Percentiles rank a stretch among this genome's conserved stretches.
Conservation (phyloP, 257 asterid genomes). For the Jasminum sambac region DNA sequence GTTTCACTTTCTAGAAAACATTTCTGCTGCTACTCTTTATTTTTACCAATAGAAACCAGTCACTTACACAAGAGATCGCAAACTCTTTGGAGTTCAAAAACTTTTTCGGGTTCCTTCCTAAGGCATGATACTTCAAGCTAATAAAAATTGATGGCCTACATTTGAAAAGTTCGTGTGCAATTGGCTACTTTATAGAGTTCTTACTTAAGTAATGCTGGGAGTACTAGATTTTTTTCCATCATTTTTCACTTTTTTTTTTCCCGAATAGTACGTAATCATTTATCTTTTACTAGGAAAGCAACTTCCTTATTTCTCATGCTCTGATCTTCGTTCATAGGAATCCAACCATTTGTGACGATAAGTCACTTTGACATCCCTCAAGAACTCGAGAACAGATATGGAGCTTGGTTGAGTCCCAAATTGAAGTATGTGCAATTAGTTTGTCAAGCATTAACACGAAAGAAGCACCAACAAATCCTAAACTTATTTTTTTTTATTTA, state of each 20-base stretch:
- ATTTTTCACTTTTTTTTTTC: too few relatives aligned
- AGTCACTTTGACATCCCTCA: conserved; percentile 69
- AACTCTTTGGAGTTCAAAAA: too few relatives aligned
- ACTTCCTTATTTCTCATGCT: not conserved
- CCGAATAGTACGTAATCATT: too few relatives aligned
- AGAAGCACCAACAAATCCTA: not conserved
- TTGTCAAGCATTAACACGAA: not conserved
- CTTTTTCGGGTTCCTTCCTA: too few relatives aligned
- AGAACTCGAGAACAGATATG: conserved; percentile 70
- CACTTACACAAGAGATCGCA: too few relatives aligned
- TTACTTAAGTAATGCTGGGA: too few relatives aligned
- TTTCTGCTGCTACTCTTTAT: not conserved
- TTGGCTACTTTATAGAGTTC: too few relatives aligned
- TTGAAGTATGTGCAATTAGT: conserved; percentile 35
- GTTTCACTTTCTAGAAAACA: not conserved
- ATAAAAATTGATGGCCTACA: too few relatives aligned
- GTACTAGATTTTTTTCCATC: too few relatives aligned
- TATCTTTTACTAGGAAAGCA: not conserved
- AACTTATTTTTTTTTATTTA: not conserved
- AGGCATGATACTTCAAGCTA: too few relatives aligned
- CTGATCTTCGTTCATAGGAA: conserved; percentile 33
- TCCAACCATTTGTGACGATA: conserved; percentile 56
- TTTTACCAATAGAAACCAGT: not conserved
- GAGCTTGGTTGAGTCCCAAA: conserved; percentile 58
- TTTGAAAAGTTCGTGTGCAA: too few relatives aligned